phyloP scores from a whole-genome alignment of 768 basidiomycete genomes.

The Nidularia sp. region DNA sequence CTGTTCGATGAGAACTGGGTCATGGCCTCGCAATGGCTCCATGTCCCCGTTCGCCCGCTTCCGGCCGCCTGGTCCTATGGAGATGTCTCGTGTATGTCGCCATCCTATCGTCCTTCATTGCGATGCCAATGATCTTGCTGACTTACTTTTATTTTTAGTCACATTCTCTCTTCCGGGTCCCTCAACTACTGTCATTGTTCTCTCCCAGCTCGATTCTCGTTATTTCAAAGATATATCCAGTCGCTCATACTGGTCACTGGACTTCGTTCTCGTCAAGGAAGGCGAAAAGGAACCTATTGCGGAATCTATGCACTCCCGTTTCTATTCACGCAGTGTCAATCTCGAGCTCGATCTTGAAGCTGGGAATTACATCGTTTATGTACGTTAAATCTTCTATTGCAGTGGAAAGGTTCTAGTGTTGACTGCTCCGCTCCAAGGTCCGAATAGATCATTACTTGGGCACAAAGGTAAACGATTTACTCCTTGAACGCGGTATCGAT shows the following conservation, averaged over 20 bases:
- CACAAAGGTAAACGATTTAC: not conserved
- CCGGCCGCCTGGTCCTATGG: slow-evolving; percentile 18
- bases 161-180: slow-evolving; percentile 23
- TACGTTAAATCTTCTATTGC: not conserved
- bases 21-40: slow-evolving; percentile 18
- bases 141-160: slow-evolving; percentile 14
- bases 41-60: slow-evolving; percentile 9
- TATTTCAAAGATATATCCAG: slow-evolving; percentile 25
- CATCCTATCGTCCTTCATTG: not conserved
- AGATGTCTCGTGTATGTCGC: slow-evolving; percentile 22
- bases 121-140: not conserved
- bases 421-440: slow-evolving; percentile 5
- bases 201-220: slow-evolving; percentile 30
- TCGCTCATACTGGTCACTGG: slow-evolving; percentile 21
- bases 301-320: slow-evolving; percentile 10
- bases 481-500: not conserved
- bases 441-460: slow-evolving; percentile 9
- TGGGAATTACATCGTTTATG: slow-evolving; percentile 24
- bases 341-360: slow-evolving; percentile 17
- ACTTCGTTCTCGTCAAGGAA: slow-evolving; percentile 31
- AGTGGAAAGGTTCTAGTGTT: not conserved
- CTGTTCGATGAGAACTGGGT: slow-evolving; percentile 19
- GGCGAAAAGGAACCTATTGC: slow-evolving; percentile 19
- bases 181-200: slow-evolving; percentile 29
- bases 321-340: slow-evolving; percentile 20